Conservation (phyloP, 495 filamentous ascomycete species). For the Achaetomiella virescens region DNA sequence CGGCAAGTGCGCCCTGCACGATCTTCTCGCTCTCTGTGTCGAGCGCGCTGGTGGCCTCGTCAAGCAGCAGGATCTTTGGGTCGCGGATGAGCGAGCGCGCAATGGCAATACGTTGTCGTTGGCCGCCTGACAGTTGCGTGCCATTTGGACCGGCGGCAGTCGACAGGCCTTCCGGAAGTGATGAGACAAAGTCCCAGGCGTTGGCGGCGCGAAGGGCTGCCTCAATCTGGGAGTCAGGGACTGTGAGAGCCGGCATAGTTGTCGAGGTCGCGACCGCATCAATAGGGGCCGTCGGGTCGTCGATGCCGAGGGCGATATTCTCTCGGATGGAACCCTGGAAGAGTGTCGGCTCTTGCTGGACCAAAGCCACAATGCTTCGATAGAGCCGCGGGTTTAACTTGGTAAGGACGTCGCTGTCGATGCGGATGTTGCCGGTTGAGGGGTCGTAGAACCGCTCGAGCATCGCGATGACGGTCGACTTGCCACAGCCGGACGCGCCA, state of each 20-base stretch:
- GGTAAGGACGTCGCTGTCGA: conserved; percentile 41
- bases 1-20: conserved; percentile 62
- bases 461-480: conserved; percentile 41
- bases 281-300: conserved; percentile 8
- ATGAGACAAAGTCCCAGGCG: conserved; percentile 54
- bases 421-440: conserved; percentile 44
- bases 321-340: conserved; percentile 50
- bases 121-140: conserved; percentile 63
- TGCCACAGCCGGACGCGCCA: conserved; percentile 37
- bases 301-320: conserved; percentile 50
- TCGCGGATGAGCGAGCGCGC: conserved; percentile 67
- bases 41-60: conserved; percentile 72
- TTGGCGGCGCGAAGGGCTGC: conserved; percentile 54
- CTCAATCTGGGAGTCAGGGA: conserved; percentile 33
- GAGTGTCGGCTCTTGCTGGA: conserved; percentile 34
- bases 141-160: conserved; percentile 57
- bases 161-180: conserved; percentile 51
- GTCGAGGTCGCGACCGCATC: conserved; percentile 8
- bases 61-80: conserved; percentile 63
- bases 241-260: conserved; percentile 25
- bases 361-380: conserved; percentile 31
- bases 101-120: conserved; percentile 69
- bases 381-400: conserved; percentile 35
- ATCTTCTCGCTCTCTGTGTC: conserved; percentile 67
- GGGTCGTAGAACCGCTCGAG: conserved; percentile 59